Evolutionary conservation across 164 flowering plant genomes (phyloP).

Genomic region (Pachysandra terminalis): DNA sequence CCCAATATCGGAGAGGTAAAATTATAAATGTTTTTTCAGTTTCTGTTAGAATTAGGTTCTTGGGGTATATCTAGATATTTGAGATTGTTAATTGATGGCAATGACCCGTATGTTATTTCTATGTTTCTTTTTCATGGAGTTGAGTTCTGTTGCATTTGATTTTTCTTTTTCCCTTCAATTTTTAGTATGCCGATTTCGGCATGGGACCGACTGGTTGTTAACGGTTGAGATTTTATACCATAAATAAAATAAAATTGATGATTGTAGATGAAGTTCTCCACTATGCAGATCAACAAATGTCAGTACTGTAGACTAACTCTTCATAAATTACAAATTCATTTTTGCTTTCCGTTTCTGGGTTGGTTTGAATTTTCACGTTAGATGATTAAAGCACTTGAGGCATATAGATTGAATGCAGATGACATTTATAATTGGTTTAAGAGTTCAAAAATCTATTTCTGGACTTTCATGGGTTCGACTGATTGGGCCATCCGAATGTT

Average conservation of each 20-base stretch:
- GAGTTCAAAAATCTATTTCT: neutral
- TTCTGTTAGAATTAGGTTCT: neutral
- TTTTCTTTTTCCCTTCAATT: neutral
- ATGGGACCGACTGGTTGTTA: no score
- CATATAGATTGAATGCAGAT: neutral
- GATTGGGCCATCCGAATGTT: no score
- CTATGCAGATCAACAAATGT: no score
- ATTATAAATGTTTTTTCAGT: neutral
- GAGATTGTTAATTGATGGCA: no score
- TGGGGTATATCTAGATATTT: neutral
- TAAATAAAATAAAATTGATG: no score
- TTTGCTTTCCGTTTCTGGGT: neutral
- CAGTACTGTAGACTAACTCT: no score
- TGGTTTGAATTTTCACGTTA: neutral
- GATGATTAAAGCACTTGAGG: neutral
- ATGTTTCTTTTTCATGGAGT: neutral
- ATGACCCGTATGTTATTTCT: no score
- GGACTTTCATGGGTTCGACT: neutral
- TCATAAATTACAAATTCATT: neutral
- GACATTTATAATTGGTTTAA: neutral
- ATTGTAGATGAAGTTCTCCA: no score
- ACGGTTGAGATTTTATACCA: no score
- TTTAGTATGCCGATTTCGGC: no score
- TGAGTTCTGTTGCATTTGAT: neutral
- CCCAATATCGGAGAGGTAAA: constrained; percentile 92